phyloP scores from a whole-genome alignment of 2,329 filamentous ascomycete species.

The Xylaria sp. region DNA sequence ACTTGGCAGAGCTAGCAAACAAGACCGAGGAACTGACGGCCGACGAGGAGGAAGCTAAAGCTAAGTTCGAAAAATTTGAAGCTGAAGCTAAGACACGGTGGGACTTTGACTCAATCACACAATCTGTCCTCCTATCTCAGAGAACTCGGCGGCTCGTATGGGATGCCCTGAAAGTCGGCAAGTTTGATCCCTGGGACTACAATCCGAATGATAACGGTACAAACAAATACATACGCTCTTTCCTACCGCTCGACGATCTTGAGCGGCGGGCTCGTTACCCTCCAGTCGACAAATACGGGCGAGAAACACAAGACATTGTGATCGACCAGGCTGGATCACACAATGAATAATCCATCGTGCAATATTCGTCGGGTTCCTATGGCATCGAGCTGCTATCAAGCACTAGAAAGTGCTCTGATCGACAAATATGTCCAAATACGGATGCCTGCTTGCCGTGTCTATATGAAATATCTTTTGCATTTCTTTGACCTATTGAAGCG shows the following conservation, averaged over 20 bases:
- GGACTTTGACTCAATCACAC: conserved; percentile 82
- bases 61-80: conserved; percentile 72
- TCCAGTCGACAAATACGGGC: conserved; percentile 66
- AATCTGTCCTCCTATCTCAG: conserved; percentile 79
- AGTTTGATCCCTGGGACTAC: conserved; percentile 86
- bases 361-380: too few species aligned
- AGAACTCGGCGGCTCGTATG: conserved; percentile 82
- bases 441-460: background rate
- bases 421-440: background rate
- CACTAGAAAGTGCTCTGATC: background rate
- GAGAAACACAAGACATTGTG: conserved; percentile 56
- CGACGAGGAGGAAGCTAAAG: conserved; percentile 59
- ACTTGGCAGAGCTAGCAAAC: conserved; percentile 66
- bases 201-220: conserved; percentile 77
- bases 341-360: conserved; percentile 53
- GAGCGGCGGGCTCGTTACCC: conserved; percentile 81
- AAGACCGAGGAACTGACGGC: conserved; percentile 53
- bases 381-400: background rate
- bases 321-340: conserved; percentile 58
- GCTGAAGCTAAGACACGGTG: conserved; percentile 79
- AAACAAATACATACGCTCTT: conserved; percentile 82
- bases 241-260: conserved; percentile 82
- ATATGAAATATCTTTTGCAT: conserved; percentile 9
- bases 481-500: conserved; percentile 22
- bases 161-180: conserved; percentile 79